Base-by-base conservation (phyloP, 331 rosid species). In the Quercus lobata region DNA sequence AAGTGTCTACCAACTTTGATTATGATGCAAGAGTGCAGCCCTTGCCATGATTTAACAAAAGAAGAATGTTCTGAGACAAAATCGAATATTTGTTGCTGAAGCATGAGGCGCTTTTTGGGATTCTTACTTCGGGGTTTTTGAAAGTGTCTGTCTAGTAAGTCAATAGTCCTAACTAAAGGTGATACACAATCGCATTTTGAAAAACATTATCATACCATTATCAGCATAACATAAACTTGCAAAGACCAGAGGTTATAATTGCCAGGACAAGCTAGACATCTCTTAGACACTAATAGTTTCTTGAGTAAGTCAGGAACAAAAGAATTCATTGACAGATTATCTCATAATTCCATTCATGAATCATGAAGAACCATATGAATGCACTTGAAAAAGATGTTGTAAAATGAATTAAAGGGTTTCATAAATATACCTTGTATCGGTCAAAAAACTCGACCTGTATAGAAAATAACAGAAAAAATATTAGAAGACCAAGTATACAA, bases 401-500 rank as follows among this genome's bases (percentile, higher is more conserved):
- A 17, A 1, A 17, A 72, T 27, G 24, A 65, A 49, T 53, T 75
- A 37, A 46, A 76, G 69, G 27, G 60, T 71, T 77, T 56, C 72
- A 77, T 29, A 58, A 57, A 6, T 89, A 77, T 83, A 91, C 99
- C 99, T 93, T 96, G 89, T 90, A 93, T 78, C 89, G 84, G 88
- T 96, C 99, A 80, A 91, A 96, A 84, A 96, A 93, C 71, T 96
- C 99, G 65, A 85, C 92, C 99, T 96, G 93, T 88, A 83, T 32
- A 66, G 58, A 78, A 29, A 73, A 73, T 74, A 37, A 78, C 62
- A 44, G 19, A 49, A 0, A 55, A 55, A 55, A 55, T 25, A 66
- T 71, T 71, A 63, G 73, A 52, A 73, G 21, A 21, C 66, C 34
- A n/a, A 62, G 27, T 66, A 8, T 22, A 18, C 44, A n/a, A 61